Percentiles rank a stretch among this genome's conserved stretches.
Conservation (phyloP, 2,329 filamentous ascomycete genomes). For the Coniochaeta hoffmannii region DNA sequence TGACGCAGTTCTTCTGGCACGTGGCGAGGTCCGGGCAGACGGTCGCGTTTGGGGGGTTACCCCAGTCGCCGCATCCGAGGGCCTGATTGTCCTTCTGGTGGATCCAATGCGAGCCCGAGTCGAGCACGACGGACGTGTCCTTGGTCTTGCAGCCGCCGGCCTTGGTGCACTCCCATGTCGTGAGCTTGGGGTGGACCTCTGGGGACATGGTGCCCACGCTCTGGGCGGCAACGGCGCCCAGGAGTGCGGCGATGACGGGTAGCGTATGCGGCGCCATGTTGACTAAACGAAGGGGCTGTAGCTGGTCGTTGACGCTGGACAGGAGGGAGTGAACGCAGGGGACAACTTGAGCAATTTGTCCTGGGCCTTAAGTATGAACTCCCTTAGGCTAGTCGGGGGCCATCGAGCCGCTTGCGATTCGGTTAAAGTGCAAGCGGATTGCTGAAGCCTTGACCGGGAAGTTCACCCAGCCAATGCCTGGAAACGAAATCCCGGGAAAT, state of each 20-base stretch:
- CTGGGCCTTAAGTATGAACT: neutral
- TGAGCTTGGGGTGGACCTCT: conserved; percentile 43
- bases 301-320: neutral
- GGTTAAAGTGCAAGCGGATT: neutral
- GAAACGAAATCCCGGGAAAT: neutral
- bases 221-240: conserved; percentile 24
- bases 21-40: conserved; percentile 41
- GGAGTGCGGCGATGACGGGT: conserved; percentile 14
- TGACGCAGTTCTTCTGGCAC: conserved; percentile 46
- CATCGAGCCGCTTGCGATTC: neutral
- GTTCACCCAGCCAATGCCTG: neutral
- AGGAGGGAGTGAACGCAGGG: neutral
- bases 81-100: conserved; percentile 28
- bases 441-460: neutral
- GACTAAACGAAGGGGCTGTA: neutral
- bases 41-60: conserved; percentile 28
- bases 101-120: conserved; percentile 37
- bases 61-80: conserved; percentile 24
- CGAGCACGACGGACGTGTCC: conserved; percentile 41
- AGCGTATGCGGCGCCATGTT: conserved; percentile 8
- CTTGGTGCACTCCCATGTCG: conserved; percentile 45
- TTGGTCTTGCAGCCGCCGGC: conserved; percentile 37
- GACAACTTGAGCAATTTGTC: neutral
- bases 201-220: conserved; percentile 26
- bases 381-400: neutral